These are phyloP conservation scores for Spathaspora arborariae DNA, from an alignment of 805 yeast genomes.

Conservation along the genomic window DNA sequence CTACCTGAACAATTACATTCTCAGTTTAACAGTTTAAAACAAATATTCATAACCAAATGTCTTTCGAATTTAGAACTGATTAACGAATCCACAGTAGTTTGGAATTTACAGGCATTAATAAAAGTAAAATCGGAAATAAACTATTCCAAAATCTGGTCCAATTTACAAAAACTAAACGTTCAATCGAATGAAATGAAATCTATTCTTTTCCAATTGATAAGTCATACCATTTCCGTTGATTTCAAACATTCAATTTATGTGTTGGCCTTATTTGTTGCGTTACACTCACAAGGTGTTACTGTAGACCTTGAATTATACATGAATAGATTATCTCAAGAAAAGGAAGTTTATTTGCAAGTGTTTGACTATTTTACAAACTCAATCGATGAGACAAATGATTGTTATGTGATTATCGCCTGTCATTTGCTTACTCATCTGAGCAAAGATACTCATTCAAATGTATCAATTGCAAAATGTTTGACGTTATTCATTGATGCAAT, in stretches of 20 bases:
- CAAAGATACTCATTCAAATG: constrained; percentile 9
- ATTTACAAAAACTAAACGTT: background rate
- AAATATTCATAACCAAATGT: constrained; percentile 1
- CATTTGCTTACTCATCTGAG: constrained; percentile 12
- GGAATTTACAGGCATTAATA: constrained; percentile 6
- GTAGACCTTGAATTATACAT: constrained; percentile 8
- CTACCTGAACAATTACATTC: background rate
- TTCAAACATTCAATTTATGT: constrained; percentile 12
- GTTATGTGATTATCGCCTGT: constrained; percentile 13
- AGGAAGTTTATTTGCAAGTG: constrained; percentile 9
- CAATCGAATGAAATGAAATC: constrained; percentile 1
- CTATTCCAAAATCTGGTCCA: background rate
- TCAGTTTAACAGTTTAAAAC: background rate
- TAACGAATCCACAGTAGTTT: background rate
- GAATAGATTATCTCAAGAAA: constrained; percentile 3
- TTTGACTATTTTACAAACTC: constrained; percentile 16
- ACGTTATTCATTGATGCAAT: constrained; percentile 23
- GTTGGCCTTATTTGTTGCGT: constrained; percentile 13
- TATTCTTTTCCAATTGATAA: constrained; percentile 7
- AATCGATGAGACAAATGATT: constrained; percentile 11
- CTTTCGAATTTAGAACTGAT: background rate
- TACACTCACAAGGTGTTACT: constrained; percentile 1
- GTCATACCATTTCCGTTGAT: constrained; percentile 8
- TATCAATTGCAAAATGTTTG: constrained; percentile 4
- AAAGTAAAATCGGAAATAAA: background rate